Percentiles rank a stretch among this genome's conserved stretches.
These are phyloP conservation scores for Euphorbia peplus DNA, from an alignment of 345 rosid species.

Conservation along the genomic window DNA sequence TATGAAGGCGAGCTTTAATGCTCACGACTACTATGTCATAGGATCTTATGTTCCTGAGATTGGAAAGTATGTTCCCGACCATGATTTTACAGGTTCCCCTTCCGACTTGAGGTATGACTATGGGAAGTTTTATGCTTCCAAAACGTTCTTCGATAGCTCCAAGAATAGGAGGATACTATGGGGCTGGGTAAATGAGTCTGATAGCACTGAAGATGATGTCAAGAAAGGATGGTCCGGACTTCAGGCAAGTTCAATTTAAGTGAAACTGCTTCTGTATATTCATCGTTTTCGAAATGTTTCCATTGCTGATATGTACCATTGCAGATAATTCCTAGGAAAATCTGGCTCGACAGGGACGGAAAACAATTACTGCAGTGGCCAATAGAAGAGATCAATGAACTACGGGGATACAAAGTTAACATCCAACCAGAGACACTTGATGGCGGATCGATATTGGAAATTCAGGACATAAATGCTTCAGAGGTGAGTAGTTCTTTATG, in stretches of 20 bases:
- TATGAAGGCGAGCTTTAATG: conserved; percentile 36
- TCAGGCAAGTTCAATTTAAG: conserved; percentile 35
- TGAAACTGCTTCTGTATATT: not conserved
- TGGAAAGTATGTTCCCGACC: conserved; percentile 39
- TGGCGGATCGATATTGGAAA: conserved; percentile 38
- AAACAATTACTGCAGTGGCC: conserved; percentile 67
- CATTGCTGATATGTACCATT: conserved; percentile 1
- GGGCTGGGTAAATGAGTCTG: conserved; percentile 64
- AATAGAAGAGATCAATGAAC: conserved; percentile 48
- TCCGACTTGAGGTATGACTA: conserved; percentile 55
- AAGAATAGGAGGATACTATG: conserved; percentile 58
- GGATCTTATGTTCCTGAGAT: conserved; percentile 46
- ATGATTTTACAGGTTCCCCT: conserved; percentile 35
- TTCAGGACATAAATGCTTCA: conserved; percentile 42
- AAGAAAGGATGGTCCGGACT: conserved; percentile 71
- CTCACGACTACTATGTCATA: conserved; percentile 46
- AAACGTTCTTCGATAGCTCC: conserved; percentile 54
- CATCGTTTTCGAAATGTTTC: not conserved
- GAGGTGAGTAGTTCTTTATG: conserved; percentile 21
- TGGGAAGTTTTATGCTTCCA: conserved; percentile 65
- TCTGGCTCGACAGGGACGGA: conserved; percentile 52
- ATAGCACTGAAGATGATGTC: conserved; percentile 43
- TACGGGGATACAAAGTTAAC: conserved; percentile 34
- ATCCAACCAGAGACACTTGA: conserved; percentile 22
- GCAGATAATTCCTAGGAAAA: conserved; percentile 57